Base-by-base conservation (phyloP, 2,329 filamentous ascomycete species). In the Ascosphaera apis region DNA sequence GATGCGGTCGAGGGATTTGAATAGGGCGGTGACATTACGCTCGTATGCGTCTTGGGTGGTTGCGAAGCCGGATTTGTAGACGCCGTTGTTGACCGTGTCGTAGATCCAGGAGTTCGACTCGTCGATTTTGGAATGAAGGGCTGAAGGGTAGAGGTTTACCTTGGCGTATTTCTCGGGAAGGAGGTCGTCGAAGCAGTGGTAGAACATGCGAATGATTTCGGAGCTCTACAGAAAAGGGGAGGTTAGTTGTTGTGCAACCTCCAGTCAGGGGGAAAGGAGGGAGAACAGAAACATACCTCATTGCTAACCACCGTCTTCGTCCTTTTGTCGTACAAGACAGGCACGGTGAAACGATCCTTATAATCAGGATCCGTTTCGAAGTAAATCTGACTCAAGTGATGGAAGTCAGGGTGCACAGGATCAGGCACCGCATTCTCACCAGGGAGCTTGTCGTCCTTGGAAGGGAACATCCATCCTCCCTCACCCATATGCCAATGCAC, bases 201-300 rank as follows among this genome's bases (percentile, higher is more conserved):
- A 79, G 41, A 93, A 62, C 79, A 92, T 91, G 50, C 84, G 74
- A 53, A 92, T 73, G 52, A 93, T 92, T 60, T 93, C 84, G 44
- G 75, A 74, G 54, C 77, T 63, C 56, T 58, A 41, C n/a, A n/a
- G n/a, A n/a, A n/a, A n/a, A n/a, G n/a, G 16, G 8, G 7, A 9
- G n/a, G 35, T 28, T 31, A 31, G 37, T 44, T 17, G 36, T 41
- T n/a, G 7, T 15, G 19, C 36, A n/a, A n/a, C n/a, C n/a, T n/a
- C n/a, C 27, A 9, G 13, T 31, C 33, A 31, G 7, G 32, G 5
- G 11, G 11, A n/a, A 28, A 30, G 9, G 18, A 11, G 4, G 3
- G 9, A 6, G 17, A 37, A 18, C 15, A n/a, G 5, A 15, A 17
- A 40, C 45, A 25, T 42, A 60, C 81, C 65, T 92, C 84, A 45